Base-by-base conservation (phyloP, 495 filamentous ascomycete genomes). In the Penicillium flavigenum region DNA sequence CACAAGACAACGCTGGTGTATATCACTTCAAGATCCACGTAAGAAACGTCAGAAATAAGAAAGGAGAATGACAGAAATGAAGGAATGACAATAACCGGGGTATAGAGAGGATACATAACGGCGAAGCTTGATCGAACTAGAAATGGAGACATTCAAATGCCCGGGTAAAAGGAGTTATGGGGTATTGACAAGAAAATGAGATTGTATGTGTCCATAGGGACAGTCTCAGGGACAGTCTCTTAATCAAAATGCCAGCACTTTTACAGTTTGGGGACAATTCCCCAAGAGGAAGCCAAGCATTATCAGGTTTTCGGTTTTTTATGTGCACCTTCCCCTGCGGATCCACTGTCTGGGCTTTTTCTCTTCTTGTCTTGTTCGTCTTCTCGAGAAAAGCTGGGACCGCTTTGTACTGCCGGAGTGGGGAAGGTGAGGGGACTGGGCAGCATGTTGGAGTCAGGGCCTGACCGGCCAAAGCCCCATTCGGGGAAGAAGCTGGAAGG, bases 401-500 rank as follows among this genome's bases (percentile, higher is more conserved):
- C 88, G 22, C 76, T 88, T 20, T 83, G 81, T 1, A 84, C 84
- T 6, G 96, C 83, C 17, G 94, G 94, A 5, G 94, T 98, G 31
- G 88, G 88, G 72, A 96, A 96, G 58, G 89, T 95, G 45, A 97
- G 73, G 10, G 94, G 94, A 69, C 90, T 95, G 1, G 92, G 92
- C 38, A 98, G 79, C 63, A 93, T 90, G 63, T 90, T 93, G 64
- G 78, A 86, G 55, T 91, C 88, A 43, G 75, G 82, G 7, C 83
- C 83, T 5, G 73, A 73, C 58, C 76, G 82, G 72, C 82, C 79
- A 69, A 86, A 85, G 54, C 86, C 84, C 94, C 92, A 97, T 59
- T 96, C 92, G 0, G 90, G 86, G 70, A 96, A 98, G 73, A 98
- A 97, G 58, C 83, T 88, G 52, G 86, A 91, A 3, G 94, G 94